Evolutionary conservation across 495 filamentous ascomycete genomes (phyloP).

Genomic region (Elasticomyces elasticus): DNA sequence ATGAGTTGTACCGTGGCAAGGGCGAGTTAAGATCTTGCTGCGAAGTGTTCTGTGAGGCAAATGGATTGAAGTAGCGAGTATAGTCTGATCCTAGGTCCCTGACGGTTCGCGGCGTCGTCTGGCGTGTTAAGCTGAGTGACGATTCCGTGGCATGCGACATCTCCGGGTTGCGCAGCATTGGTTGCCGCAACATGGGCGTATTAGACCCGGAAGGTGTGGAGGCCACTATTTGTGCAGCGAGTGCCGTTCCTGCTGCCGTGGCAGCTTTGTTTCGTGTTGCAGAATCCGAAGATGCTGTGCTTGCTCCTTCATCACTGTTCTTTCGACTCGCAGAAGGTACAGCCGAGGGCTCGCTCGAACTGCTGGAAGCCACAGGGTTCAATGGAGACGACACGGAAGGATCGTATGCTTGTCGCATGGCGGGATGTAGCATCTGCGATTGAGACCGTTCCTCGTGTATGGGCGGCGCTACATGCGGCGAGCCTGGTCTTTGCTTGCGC

Average conservation of each 20-base stretch:
- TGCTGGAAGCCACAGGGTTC: neutral
- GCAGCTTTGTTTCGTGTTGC: neutral
- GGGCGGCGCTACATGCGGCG: neutral
- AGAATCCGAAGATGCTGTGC: neutral
- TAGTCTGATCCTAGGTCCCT: conserved; percentile 39
- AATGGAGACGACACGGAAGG: conserved; percentile 1
- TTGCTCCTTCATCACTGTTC: conserved; percentile 7
- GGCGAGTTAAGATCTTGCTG: conserved; percentile 7
- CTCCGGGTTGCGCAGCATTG: conserved; percentile 1
- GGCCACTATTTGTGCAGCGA: conserved; percentile 8
- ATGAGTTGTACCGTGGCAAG: conserved; percentile 8
- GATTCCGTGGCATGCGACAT: conserved; percentile 10
- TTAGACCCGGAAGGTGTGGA: neutral
- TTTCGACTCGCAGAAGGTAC: neutral
- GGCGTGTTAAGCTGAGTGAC: neutral
- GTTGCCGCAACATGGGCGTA: neutral
- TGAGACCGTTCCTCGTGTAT: conserved; percentile 2
- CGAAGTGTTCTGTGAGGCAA: conserved; percentile 18
- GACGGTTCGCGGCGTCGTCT: conserved; percentile 19
- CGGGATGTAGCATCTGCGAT: neutral
- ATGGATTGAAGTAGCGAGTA: conserved; percentile 38
- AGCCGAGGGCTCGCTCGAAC: neutral
- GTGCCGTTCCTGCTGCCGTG: conserved; percentile 8
- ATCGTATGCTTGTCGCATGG: neutral
- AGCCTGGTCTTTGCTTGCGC: conserved; percentile 1